These are phyloP conservation scores for Sarocladium brachiariae DNA, from an alignment of 2,329 filamentous ascomycete species.

Conservation along the genomic window DNA sequence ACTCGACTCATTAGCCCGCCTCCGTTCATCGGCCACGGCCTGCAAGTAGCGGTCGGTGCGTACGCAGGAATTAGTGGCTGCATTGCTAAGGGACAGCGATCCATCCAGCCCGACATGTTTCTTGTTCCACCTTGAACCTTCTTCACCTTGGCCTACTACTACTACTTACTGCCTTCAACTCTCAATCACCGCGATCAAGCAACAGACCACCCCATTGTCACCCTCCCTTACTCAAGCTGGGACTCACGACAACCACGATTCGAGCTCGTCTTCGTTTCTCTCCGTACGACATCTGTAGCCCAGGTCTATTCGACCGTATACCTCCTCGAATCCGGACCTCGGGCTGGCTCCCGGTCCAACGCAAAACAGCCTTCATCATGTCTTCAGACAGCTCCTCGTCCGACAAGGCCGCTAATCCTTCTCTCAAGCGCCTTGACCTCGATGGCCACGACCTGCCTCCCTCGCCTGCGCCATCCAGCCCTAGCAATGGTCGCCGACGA, in stretches of 20 bases:
- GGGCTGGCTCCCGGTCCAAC: constrained; percentile 4
- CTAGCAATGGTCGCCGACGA: constrained; percentile 69
- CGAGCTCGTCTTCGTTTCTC: too few relatives aligned
- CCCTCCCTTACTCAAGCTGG: background rate
- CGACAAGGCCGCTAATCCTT: constrained; percentile 28
- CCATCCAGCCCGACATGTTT: too few relatives aligned
- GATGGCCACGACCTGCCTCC: constrained; percentile 82
- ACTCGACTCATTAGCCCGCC: constrained; percentile 7
- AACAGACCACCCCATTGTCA: background rate
- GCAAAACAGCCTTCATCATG: constrained; percentile 18
- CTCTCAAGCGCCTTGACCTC: constrained; percentile 59
- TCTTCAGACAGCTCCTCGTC: constrained; percentile 14
- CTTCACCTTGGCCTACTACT: background rate
- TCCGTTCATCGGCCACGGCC: constrained; percentile 7
- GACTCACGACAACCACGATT: too few relatives aligned
- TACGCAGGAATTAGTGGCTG: background rate
- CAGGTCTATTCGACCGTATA: background rate
- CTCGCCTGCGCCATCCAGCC: constrained; percentile 88
- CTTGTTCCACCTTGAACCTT: too few relatives aligned
- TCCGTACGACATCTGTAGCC: too few relatives aligned
- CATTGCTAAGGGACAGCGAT: background rate
- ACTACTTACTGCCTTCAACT: background rate
- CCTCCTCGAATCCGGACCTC: background rate
- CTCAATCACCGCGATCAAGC: background rate
- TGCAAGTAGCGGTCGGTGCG: constrained; percentile 7